Conservation (phyloP, 2,329 filamentous ascomycete species). For the Alternaria hordeiaustralica region DNA sequence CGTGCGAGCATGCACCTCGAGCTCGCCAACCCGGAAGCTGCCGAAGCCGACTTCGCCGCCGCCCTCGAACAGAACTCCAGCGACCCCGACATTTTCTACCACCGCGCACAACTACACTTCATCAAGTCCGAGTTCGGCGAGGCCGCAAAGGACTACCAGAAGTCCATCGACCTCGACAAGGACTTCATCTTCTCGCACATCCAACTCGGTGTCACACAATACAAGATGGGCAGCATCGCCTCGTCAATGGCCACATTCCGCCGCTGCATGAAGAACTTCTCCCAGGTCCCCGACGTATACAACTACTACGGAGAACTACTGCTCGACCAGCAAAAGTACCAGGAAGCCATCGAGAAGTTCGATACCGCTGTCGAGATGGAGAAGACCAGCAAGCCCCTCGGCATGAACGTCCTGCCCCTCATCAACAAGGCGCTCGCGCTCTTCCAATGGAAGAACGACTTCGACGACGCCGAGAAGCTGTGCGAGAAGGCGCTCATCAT, state of each 20-base stretch:
- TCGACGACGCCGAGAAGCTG: slow-evolving; percentile 89
- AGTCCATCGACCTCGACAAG: slow-evolving; percentile 94
- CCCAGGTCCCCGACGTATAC: slow-evolving; percentile 95
- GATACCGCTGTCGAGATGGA: slow-evolving; percentile 99
- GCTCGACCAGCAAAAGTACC: slow-evolving; percentile 93
- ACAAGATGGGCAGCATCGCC: slow-evolving; percentile 98
- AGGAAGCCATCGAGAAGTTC: slow-evolving; percentile 96
- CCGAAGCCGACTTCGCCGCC: slow-evolving; percentile 84
- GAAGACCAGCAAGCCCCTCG: slow-evolving; percentile 88
- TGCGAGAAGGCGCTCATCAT: slow-evolving; percentile 98
- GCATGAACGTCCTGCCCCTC: slow-evolving; percentile 95
- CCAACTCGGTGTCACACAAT: slow-evolving; percentile 97
- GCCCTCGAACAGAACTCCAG: slow-evolving; percentile 83
- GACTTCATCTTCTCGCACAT: slow-evolving; percentile 99
- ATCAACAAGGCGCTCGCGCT: slow-evolving; percentile 98
- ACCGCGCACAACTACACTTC: slow-evolving; percentile 97
- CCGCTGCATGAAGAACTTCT: slow-evolving; percentile 97
- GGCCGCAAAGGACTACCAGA: slow-evolving; percentile 98
- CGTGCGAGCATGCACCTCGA: slow-evolving; percentile 97
- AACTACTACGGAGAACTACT: slow-evolving; percentile 99
- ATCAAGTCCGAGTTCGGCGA: slow-evolving; percentile 93
- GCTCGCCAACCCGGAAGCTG: slow-evolving; percentile 83
- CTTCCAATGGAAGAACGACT: slow-evolving; percentile 99
- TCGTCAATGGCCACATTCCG: slow-evolving; percentile 99
- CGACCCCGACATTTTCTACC: slow-evolving; percentile 98